Evolutionary conservation across 352 stramenopile species (phyloP), one percentile per base, ranked within the genome.

Genomic region (Globisporangium ultimum): DNA sequence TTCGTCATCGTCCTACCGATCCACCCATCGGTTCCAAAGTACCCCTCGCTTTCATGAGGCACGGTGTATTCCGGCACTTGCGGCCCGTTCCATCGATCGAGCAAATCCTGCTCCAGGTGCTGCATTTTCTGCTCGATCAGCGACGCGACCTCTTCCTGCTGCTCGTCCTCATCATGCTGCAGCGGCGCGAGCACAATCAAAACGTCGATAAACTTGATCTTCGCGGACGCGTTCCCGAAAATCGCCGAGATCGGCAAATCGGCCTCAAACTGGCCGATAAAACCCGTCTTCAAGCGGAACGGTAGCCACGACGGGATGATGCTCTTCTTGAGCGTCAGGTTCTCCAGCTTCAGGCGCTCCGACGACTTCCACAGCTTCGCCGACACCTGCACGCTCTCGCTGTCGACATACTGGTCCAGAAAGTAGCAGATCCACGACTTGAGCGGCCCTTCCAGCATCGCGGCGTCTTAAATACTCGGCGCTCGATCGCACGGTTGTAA

Each of bases 151-250:
- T 91, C 80, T 61, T 91, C 82, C 55, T 90, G 81, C 42, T 87
- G 66, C 53, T 91, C 80, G 38, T 68, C 63, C 18, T 91, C 81
- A 63, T 93, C 82, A 34, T 92, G 78, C 55, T 75, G 67, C 18
- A 91, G 63, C 41, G 85, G 87, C 58, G 76, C 71, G 10, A 96
- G 63, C 18, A 96, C 79, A 24, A 96, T 59, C 48, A 96, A 59
- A 20, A 96, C 86, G 70, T 96, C 87, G 46, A 79, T 82, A 50
- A 96, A 91, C 57, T 88, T 89, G 72, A 96, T 92, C 66, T 93
- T 94, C 55, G 87, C 87, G 17, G 85, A 72, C 0, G 66, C 73
- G 43, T 60, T 84, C 38, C 87, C 87, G 54, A 96, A 94, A 45
- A 95, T 92, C 58, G 87, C 86, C 21, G 86, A 89, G 48, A 96